Evolutionary conservation across 495 filamentous ascomycete species (phyloP).

Genomic region (Parmelia sp.): DNA sequence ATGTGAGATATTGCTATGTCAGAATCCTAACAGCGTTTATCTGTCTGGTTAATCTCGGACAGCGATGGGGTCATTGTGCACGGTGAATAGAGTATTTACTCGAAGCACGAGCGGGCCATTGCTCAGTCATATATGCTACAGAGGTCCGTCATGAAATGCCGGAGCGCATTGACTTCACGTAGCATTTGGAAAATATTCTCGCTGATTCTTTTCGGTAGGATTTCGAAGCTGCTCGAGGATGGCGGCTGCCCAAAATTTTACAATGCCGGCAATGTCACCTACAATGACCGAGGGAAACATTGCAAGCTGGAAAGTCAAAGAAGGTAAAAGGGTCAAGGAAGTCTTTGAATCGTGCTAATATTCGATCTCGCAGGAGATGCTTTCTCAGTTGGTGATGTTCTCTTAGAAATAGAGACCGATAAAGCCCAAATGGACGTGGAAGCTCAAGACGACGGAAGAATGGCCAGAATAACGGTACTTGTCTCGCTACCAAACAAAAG

Average conservation of each 20-base stretch:
- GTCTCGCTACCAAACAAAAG: neutral
- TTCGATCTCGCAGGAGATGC: constrained; percentile 43
- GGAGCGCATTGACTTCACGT: neutral
- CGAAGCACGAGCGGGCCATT: constrained; percentile 9
- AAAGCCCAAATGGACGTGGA: constrained; percentile 91
- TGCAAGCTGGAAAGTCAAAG: constrained; percentile 67
- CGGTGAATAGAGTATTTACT: constrained; percentile 11
- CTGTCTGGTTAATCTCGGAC: neutral
- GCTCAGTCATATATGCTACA: constrained; percentile 11
- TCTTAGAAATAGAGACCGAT: constrained; percentile 82
- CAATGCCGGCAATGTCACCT: constrained; percentile 79
- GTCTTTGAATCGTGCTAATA: neutral
- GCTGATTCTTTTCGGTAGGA: constrained; percentile 36
- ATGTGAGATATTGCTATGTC: neutral
- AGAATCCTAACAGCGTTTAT: neutral
- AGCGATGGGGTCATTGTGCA: constrained; percentile 19
- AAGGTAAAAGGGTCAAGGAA: constrained; percentile 42
- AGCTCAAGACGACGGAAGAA: constrained; percentile 71
- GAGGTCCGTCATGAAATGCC: constrained; percentile 14
- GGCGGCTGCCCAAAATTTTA: constrained; percentile 68
- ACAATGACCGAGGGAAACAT: constrained; percentile 88
- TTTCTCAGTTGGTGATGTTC: constrained; percentile 69
- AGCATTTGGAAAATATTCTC: neutral
- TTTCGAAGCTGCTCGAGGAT: constrained; percentile 53
- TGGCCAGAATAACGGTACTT: constrained; percentile 65